phyloP scores from a whole-genome alignment of 2,329 filamentous ascomycete genomes.

The Ceratocystis albifundus region DNA sequence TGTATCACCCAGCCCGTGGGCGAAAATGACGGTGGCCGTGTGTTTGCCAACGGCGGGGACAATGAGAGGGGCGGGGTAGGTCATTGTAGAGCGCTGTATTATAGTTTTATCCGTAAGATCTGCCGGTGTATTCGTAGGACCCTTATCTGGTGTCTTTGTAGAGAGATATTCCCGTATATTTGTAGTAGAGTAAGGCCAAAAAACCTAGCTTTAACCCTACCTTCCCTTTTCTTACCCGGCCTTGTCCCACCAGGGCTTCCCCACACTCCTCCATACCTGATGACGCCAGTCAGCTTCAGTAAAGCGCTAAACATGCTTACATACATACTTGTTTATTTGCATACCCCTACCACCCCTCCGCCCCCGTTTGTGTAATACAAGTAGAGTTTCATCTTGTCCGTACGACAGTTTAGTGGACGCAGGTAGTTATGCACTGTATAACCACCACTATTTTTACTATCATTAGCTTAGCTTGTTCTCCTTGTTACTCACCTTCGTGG shows the following conservation, averaged over 20 bases:
- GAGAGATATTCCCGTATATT: background rate
- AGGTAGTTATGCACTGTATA: background rate
- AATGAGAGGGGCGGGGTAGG: constrained; percentile 44
- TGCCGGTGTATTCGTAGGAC: background rate
- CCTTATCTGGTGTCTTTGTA: background rate
- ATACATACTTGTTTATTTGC: background rate
- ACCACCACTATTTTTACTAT: background rate
- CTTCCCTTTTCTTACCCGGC: background rate
- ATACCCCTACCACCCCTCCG: background rate
- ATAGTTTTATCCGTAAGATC: background rate
- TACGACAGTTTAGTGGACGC: background rate
- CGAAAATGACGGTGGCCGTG: constrained; percentile 88
- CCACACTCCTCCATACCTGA: background rate
- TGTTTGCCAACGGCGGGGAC: constrained; percentile 72
- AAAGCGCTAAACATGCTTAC: background rate
- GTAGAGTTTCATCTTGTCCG: background rate
- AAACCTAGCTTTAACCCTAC: background rate
- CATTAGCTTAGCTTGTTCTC: background rate
- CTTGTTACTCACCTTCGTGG: background rate
- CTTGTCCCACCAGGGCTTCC: background rate
- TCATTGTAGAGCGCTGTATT: background rate
- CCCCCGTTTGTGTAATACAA: background rate
- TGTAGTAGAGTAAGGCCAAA: background rate
- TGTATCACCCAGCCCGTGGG: constrained; percentile 81
- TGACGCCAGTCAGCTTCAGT: background rate